Evolutionary conservation across 139 green algal genomes (phyloP).

Genomic region (Tetratostichococcus sp.): DNA sequence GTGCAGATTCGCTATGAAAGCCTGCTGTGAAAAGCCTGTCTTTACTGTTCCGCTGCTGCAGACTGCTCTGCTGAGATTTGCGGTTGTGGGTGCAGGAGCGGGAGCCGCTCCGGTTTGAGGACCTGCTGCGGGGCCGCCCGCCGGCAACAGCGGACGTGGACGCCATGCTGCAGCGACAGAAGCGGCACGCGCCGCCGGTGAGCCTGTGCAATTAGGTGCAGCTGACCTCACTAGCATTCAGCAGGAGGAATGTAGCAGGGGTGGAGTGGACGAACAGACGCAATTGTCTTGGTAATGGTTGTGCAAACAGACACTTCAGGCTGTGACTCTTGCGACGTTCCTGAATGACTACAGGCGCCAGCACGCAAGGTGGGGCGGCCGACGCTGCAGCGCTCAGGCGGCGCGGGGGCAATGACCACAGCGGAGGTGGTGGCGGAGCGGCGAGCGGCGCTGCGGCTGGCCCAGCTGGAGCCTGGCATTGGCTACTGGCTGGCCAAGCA

Average conservation of each 20-base stretch:
- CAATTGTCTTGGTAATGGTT: too few species aligned
- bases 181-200: neutral
- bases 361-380: neutral
- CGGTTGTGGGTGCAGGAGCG: neutral
- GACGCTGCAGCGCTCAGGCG: neutral
- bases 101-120: neutral
- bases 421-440: constrained; percentile 22
- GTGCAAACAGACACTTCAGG: too few species aligned
- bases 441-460: constrained; percentile 10
- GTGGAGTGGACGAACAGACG: too few species aligned
- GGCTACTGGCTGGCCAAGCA: constrained; percentile 47
- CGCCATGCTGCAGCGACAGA: neutral
- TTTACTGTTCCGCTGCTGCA: too few species aligned
- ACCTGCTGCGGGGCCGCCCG: neutral
- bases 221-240: too few species aligned
- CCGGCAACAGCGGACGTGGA: too few species aligned
- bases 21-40: too few species aligned
- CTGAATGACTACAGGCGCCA: neutral
- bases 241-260: too few species aligned
- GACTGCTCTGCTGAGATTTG: too few species aligned
- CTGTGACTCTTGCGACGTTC: too few species aligned
- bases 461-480: constrained; percentile 27
- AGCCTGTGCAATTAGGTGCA: too few species aligned
- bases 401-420: neutral
- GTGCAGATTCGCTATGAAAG: too few species aligned